Evolutionary conservation across 140 eudicot genomes (phyloP), one percentile per base, ranked within the genome.

Genomic region (Ambrosia hybrid): DNA sequence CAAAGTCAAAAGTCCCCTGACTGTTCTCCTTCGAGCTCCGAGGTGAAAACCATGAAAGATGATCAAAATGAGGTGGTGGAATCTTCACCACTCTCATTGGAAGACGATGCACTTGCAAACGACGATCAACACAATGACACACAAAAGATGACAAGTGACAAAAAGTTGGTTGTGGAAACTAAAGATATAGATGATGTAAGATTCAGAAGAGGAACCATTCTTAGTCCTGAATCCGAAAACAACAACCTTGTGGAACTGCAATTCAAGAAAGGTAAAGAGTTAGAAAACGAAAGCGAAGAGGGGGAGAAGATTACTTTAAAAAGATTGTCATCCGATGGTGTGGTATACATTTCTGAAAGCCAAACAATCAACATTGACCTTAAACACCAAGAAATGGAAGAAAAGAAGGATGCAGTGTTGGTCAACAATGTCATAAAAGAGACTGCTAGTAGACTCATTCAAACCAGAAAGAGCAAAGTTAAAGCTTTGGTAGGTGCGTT

Each of bases 401-500:
- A 61, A 65, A 86, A 75, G 76, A 85, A 83, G 81, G 86, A 57
- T 46, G 45, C 76, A 12, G 76, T 78, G 72, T 46, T 85, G 49
- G 37, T 14, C 51, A 86, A 94, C 73, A 83, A 88, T 33, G 91
- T 88, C 65, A 86, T 94, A 16, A 91, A 94, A 76, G 96, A 90
- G 76, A 88, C 97, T 21, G 96, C 96, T 56, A 83, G 84, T 79
- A 83, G 86, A 78, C 96, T 90, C 59, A 96, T 80, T 36, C 76
- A 73, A 65, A 76, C 85, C 17, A 81, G 90, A 80, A 90, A 83
- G 63, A 88, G 97, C 73, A 94, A 88, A 82, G 97, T 94, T 70
- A 86, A 84, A 78, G 99, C 97, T 74, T 73, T 94, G 79, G 99
- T 94, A 73, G 92, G 90, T 70, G 99, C 97, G 60, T 94, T 94